These are phyloP conservation scores for Pachysandra terminalis DNA, from an alignment of 164 flowering plant genomes.

Conservation along the genomic window DNA sequence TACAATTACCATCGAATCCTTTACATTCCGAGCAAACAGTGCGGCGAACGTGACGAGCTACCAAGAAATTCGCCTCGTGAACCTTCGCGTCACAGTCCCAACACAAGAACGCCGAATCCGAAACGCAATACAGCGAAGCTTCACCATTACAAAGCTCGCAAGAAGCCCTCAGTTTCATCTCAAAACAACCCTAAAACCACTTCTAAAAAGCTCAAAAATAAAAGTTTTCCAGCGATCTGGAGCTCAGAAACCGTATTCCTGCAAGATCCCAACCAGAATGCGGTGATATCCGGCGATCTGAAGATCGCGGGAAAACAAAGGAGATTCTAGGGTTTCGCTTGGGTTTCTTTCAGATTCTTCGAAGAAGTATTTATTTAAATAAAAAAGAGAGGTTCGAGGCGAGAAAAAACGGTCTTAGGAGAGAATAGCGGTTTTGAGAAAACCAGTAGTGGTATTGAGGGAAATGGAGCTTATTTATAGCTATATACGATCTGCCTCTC, in stretches of 20 bases:
- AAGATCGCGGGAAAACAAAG: slow-evolving; percentile 3
- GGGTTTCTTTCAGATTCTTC: not conserved
- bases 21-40: slow-evolving; percentile 37
- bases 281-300: not conserved
- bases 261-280: slow-evolving; percentile 7
- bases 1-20: slow-evolving; percentile 7
- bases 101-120: slow-evolving; percentile 53
- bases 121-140: slow-evolving; percentile 39
- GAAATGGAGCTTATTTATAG: not conserved
- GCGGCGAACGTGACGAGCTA: slow-evolving; percentile 45
- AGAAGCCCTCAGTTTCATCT: slow-evolving; percentile 18
- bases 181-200: not conserved
- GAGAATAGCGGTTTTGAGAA: slow-evolving; percentile 3
- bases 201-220: no score
- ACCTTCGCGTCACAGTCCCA: slow-evolving; percentile 44
- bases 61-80: slow-evolving; percentile 55
- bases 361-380: not conserved
- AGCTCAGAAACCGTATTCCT: not conserved
- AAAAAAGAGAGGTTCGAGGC: not conserved
- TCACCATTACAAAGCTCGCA: slow-evolving; percentile 46
- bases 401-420: no score
- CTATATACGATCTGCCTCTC: slow-evolving; percentile 4
- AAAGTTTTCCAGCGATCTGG: slow-evolving; percentile 10
- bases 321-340: not conserved
- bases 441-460: not conserved